phyloP scores from a whole-genome alignment of 108 stramenopile genomes.

The Aurantiochytrium sp. region DNA sequence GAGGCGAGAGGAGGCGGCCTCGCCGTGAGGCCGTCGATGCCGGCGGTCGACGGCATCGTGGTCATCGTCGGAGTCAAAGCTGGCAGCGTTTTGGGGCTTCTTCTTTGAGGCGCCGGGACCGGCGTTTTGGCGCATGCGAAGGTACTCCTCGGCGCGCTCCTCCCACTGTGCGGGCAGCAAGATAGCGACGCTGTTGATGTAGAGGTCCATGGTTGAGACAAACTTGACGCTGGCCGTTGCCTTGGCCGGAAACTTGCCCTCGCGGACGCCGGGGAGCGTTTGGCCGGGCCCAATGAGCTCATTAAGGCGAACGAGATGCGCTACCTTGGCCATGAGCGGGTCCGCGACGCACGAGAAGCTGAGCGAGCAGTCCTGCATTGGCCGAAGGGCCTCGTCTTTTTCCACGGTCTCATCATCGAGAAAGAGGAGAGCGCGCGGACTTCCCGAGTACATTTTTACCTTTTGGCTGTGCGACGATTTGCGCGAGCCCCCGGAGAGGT shows the following conservation, averaged over 20 bases:
- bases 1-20: too few relatives aligned
- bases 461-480: not conserved
- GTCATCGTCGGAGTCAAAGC: too few relatives aligned
- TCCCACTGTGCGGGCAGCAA: not conserved
- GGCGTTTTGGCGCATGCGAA: not conserved
- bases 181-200: not conserved
- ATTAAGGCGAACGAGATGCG: not conserved
- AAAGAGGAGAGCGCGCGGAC: conserved; percentile 10
- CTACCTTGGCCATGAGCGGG: not conserved
- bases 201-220: not conserved
- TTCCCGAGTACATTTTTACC: conserved; percentile 15
- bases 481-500: not conserved
- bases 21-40: too few relatives aligned
- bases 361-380: not conserved
- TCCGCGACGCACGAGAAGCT: not conserved
- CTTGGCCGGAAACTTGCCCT: not conserved
- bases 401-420: not conserved
- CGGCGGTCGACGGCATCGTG: too few relatives aligned
- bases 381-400: not conserved
- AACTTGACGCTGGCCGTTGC: not conserved
- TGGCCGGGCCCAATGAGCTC: not conserved
- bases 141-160: not conserved
- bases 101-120: not conserved
- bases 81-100: too few relatives aligned
- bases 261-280: not conserved